A percentile compares a stretch with the other conserved stretches of the same genome.
These are phyloP conservation scores for Penicillium roqueforti DNA, from an alignment of 495 filamentous ascomycete species.

Conservation along the genomic window DNA sequence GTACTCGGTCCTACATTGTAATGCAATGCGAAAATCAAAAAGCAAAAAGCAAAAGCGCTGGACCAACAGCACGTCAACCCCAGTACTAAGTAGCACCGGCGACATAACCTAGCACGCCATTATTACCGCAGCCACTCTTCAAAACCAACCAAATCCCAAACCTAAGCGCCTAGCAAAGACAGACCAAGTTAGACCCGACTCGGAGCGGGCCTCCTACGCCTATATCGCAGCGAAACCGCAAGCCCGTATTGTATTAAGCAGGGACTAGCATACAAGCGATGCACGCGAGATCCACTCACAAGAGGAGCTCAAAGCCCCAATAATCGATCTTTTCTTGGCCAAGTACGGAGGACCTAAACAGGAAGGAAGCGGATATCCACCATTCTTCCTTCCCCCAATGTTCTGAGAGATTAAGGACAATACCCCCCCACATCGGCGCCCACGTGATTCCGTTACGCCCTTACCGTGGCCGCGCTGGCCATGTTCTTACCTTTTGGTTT, in stretches of 20 bases:
- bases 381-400: background rate
- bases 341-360: too few relatives aligned
- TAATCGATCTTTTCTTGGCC: background rate
- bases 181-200: background rate
- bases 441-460: constrained; percentile 2
- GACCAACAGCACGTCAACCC: background rate
- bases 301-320: background rate
- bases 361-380: background rate
- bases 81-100: background rate
- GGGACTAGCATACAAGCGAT: background rate
- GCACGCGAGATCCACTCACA: background rate
- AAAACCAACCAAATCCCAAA: background rate
- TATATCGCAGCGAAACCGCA: background rate
- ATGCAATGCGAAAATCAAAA: background rate
- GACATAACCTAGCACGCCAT: background rate
- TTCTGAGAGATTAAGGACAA: background rate
- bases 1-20: background rate
- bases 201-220: background rate
- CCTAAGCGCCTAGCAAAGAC: background rate
- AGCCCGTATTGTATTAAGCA: background rate
- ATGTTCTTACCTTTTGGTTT: background rate
- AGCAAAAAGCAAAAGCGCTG: background rate
- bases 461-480: background rate
- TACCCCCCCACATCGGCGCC: constrained; percentile 3
- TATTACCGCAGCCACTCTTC: background rate